Base-by-base conservation (phyloP, 257 asterid species). In the Solanum habrochaites region DNA sequence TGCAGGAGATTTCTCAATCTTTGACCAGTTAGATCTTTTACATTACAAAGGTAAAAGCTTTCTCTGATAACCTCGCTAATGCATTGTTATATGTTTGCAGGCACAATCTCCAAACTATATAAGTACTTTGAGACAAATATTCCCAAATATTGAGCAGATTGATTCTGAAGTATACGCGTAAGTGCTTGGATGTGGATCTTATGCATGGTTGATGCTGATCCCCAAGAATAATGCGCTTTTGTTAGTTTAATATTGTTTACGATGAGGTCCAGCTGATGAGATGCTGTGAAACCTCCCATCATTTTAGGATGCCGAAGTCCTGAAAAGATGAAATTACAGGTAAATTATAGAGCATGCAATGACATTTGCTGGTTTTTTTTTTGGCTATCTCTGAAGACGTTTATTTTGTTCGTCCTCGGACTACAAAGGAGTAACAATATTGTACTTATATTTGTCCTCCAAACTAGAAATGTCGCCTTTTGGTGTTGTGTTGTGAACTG, bases 81-180 rank as follows among this genome's bases (percentile, higher is more conserved):
- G 21, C 3, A 13, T 23, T 71, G 5, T 82, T 67, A 56, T 52
- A 67, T 58, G 70, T n/a, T 60, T 92, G 94, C 97, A 97, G 99
- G 98, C 95, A 62, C 92, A 85, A 74, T 89, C 94, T 89, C 93
- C 96, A 13, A 89, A 87, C 83, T 97, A 97, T 86, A 67, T 90
- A 56, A 75, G 93, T 78, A 88, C 94, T 83, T 88, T 96, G 94
- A 93, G 93, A 87, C 93, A 89, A 75, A 88, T 93, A 88, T 93
- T 96, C 90, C 97, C 95, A 31, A 95, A 95, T 58, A 86, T 96
- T 87, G 91, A 97, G 94, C 99, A 96, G 90, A 80, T 97, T 43
- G 99, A 97, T 91, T 93, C 98, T 37, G 92, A 93, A 88, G 72
- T 95, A 35, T 95, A 93, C 87, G 92, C 90, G 7, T 96, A 92